Percentiles rank a stretch among this genome's conserved stretches.
phyloP scores from a whole-genome alignment of 495 filamentous ascomycete species.

The Penicillium canescens region DNA sequence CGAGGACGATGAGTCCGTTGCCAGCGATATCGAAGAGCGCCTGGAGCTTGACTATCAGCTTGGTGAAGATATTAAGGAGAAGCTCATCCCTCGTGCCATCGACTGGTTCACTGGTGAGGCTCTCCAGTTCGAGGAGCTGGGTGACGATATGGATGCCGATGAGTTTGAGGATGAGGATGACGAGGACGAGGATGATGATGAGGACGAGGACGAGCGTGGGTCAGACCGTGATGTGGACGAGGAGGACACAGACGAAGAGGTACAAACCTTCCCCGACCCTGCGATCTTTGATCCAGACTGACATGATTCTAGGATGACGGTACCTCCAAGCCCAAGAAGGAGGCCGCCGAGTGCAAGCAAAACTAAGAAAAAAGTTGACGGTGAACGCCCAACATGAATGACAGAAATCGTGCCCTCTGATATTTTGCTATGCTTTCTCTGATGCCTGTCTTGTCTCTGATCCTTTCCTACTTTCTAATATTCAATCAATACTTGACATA shows the following conservation, averaged over 20 bases:
- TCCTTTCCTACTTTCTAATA: constrained; percentile 34
- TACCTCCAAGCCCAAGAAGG: constrained; percentile 94
- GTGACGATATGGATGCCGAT: constrained; percentile 81
- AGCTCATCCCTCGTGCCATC: constrained; percentile 96
- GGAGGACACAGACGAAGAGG: constrained; percentile 91
- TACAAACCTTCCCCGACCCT: constrained; percentile 42
- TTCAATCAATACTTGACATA: constrained; percentile 32
- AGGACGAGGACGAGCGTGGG: constrained; percentile 71
- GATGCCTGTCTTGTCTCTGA: constrained; percentile 29
- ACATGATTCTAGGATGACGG: constrained; percentile 77
- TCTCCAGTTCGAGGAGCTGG: constrained; percentile 92
- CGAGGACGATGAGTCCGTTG: constrained; percentile 73
- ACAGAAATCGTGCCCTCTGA: constrained; percentile 27
- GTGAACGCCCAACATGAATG: constrained; percentile 18
- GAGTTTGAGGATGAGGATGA: constrained; percentile 89
- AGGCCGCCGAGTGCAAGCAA: constrained; percentile 99
- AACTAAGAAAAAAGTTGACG: constrained; percentile 57
- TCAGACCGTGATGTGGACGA: constrained; percentile 50
- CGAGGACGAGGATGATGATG: constrained; percentile 89
- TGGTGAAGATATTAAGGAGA: constrained; percentile 99
- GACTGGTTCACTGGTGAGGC: constrained; percentile 99
- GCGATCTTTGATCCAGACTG: constrained; percentile 12
- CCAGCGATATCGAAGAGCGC: constrained; percentile 93
- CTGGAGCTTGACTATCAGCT: constrained; percentile 98
- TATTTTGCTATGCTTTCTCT: constrained; percentile 33